phyloP scores from a whole-genome alignment of 148 eudicot species.

The Fagopyrum esculentum region DNA sequence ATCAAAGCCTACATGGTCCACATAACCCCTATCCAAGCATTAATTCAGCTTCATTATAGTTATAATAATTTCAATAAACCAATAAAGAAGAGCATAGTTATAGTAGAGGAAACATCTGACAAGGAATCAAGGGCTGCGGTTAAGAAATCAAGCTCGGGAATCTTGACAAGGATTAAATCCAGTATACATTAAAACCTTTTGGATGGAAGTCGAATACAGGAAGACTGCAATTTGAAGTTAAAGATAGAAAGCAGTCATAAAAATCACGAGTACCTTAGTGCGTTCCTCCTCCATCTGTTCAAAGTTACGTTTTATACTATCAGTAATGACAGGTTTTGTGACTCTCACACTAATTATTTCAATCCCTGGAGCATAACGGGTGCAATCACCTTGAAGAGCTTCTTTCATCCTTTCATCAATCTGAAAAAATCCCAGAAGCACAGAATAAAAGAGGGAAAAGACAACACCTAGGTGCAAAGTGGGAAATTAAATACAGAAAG shows the following conservation, averaged over 20 bases:
- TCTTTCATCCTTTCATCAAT: conserved; percentile 98
- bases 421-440: conserved; percentile 23
- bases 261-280: conserved; percentile 52
- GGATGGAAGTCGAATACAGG: no score
- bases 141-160: neutral
- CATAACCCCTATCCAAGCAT: neutral
- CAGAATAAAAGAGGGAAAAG: neutral
- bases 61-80: no score
- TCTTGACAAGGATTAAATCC: neutral
- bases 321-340: conserved; percentile 85
- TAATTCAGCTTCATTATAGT: neutral
- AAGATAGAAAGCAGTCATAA: no score
- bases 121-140: neutral
- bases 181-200: no score
- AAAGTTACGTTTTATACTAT: conserved; percentile 71
- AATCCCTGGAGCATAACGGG: conserved; percentile 94
- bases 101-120: neutral
- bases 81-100: neutral
- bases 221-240: no score
- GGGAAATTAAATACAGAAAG: neutral
- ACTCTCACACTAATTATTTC: conserved; percentile 94
- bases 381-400: conserved; percentile 92
- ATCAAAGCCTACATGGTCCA: conserved; percentile 52
- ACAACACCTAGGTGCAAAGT: neutral
- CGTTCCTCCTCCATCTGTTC: conserved; percentile 98